Percentiles rank a stretch among this genome's conserved stretches.
Evolutionary conservation across 106 monocot genomes (phyloP).

Genomic region (Alisma plantagoaquatica): DNA sequence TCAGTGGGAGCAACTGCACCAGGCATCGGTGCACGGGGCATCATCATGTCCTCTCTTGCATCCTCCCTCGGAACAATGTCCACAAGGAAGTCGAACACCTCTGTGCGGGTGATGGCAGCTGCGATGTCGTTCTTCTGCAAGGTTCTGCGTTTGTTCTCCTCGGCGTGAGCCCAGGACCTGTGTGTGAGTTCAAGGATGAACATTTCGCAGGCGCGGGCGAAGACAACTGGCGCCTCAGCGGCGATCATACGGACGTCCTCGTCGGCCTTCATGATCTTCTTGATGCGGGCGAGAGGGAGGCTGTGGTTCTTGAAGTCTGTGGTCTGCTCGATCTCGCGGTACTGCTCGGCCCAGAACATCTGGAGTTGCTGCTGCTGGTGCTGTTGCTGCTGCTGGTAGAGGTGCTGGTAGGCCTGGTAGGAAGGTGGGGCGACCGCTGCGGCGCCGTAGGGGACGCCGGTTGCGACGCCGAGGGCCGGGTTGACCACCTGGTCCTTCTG

Average conservation of each 20-base stretch:
- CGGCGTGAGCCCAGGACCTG: constrained; percentile 26
- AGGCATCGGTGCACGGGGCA: constrained; percentile 14
- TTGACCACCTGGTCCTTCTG: constrained; percentile 5
- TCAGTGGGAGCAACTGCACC: constrained; percentile 8
- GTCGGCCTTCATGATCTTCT: constrained; percentile 93
- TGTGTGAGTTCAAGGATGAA: constrained; percentile 30
- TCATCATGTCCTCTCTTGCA: constrained; percentile 9
- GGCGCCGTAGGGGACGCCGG: constrained; percentile 9
- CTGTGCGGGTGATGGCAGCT: constrained; percentile 38
- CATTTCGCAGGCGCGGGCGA: constrained; percentile 31
- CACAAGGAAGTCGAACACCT: constrained; percentile 48
- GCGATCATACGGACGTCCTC: constrained; percentile 83
- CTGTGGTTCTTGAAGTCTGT: constrained; percentile 73
- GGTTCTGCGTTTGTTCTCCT: constrained; percentile 31
- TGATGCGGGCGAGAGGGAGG: constrained; percentile 72
- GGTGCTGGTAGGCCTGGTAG: constrained; percentile 20
- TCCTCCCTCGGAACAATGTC: constrained; percentile 34
- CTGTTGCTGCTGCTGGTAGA: constrained; percentile 18
- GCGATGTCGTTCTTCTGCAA: constrained; percentile 33
- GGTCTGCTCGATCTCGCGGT: constrained; percentile 61
- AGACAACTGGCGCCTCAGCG: constrained; percentile 66
- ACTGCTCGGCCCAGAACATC: constrained; percentile 67
- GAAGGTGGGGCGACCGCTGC: constrained; percentile 14
- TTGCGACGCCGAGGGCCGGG: constrained; percentile 15
- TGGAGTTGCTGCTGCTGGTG: constrained; percentile 32